phyloP scores from a whole-genome alignment of 1,139 yeast genomes.

The Blastobotrys petasosporus region DNA sequence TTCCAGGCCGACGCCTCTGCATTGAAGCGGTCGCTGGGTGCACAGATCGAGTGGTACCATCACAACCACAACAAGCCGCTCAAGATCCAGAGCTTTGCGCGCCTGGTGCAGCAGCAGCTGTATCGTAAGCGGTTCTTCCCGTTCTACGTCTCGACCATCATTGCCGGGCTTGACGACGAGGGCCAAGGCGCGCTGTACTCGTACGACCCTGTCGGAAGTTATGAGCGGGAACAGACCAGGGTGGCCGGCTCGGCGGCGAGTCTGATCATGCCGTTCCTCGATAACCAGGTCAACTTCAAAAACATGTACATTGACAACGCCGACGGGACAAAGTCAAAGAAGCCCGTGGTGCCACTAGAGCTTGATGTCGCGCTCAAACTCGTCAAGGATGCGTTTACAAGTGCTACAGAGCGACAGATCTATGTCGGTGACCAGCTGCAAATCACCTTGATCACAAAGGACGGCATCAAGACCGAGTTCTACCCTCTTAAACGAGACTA shows the following conservation, averaged over 20 bases:
- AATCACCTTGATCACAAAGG: slow-evolving; percentile 83
- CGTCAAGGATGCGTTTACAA: slow-evolving; percentile 88
- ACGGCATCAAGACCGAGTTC: slow-evolving; percentile 79
- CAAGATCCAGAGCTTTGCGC: slow-evolving; percentile 70
- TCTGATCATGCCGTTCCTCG: slow-evolving; percentile 93
- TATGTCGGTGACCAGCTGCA: slow-evolving; percentile 97
- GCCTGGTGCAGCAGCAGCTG: slow-evolving; percentile 82
- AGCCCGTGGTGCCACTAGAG: slow-evolving; percentile 54
- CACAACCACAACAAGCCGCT: slow-evolving; percentile 77
- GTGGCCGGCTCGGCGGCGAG: slow-evolving; percentile 98
- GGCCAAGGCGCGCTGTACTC: slow-evolving; percentile 95
- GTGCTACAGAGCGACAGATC: slow-evolving; percentile 97
- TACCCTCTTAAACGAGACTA: slow-evolving; percentile 86
- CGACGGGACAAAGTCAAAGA: slow-evolving; percentile 47
- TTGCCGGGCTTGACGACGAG: slow-evolving; percentile 91
- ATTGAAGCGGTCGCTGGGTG: slow-evolving; percentile 67
- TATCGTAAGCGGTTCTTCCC: slow-evolving; percentile 96
- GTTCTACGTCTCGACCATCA: slow-evolving; percentile 87
- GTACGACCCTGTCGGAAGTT: slow-evolving; percentile 96
- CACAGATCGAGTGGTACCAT: slow-evolving; percentile 87
- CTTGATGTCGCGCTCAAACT: slow-evolving; percentile 81
- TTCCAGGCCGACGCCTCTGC: slow-evolving; percentile 94
- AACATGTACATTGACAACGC: slow-evolving; percentile 82
- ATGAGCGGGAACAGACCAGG: slow-evolving; percentile 94
- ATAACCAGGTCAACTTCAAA: slow-evolving; percentile 92